Conservation (phyloP, 257 asterid species). For the Pogostemon cablin region DNA sequence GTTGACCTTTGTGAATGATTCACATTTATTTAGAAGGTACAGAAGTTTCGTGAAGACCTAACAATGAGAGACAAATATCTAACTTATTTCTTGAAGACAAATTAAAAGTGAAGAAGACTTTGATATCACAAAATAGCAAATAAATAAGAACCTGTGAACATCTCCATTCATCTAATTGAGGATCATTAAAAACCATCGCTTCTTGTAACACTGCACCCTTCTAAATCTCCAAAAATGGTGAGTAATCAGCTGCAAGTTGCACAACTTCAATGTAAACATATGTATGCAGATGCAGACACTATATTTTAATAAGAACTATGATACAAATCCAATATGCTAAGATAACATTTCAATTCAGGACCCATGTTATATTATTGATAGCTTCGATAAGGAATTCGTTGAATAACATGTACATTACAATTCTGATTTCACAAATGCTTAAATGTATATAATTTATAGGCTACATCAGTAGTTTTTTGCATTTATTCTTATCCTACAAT, state of each 20-base stretch:
- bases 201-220: slow-evolving; percentile 98
- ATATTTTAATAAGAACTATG: slow-evolving; percentile 17
- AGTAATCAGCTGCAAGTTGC: slow-evolving; percentile 64
- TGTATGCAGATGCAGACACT: not conserved
- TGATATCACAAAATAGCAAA: not conserved
- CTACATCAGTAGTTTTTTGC: slow-evolving; percentile 9
- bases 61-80: slow-evolving; percentile 16
- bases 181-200: slow-evolving; percentile 58
- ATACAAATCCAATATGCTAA: not conserved
- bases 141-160: slow-evolving; percentile 72
- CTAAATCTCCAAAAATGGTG: slow-evolving; percentile 94
- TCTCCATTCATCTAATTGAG: slow-evolving; percentile 71
- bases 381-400: slow-evolving; percentile 74
- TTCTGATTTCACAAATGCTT: not conserved
- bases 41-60: too few species aligned
- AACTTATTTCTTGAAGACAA: slow-evolving; percentile 18
- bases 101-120: not conserved
- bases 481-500: slow-evolving; percentile 14
- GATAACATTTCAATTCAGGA: not conserved
- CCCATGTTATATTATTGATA: slow-evolving; percentile 51
- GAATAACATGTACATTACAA: slow-evolving; percentile 28
- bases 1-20: too few species aligned
- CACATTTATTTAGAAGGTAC: too few species aligned
- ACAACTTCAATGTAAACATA: slow-evolving; percentile 27
- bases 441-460: slow-evolving; percentile 16